phyloP scores from a whole-genome alignment of 164 flowering plant genomes.

The Vitis rupestris region DNA sequence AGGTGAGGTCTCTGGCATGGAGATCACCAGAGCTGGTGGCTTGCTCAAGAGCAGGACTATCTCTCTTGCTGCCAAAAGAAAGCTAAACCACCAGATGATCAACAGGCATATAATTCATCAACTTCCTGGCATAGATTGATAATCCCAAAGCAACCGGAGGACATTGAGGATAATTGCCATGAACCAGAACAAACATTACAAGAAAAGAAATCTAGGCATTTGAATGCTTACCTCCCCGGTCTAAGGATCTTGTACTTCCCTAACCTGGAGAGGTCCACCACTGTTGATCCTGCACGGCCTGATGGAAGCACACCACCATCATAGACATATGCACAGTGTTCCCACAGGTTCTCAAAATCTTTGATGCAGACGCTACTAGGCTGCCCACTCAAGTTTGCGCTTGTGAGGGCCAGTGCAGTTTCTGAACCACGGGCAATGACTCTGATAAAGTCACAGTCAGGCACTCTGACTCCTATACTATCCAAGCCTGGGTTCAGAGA shows the following conservation, averaged over 20 bases:
- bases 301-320: constrained; percentile 87
- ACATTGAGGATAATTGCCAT: too few relatives aligned
- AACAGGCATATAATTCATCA: too few relatives aligned
- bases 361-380: constrained; percentile 77
- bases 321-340: constrained; percentile 76
- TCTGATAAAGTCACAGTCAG: constrained; percentile 76
- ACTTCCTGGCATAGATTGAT: too few relatives aligned
- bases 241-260: constrained; percentile 83
- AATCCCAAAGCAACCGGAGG: too few relatives aligned
- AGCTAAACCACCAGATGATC: too few relatives aligned
- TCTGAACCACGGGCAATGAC: constrained; percentile 64
- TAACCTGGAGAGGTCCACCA: constrained; percentile 69
- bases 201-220: not conserved
- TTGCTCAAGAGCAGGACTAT: too few relatives aligned
- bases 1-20: too few relatives aligned
- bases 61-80: too few relatives aligned
- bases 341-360: constrained; percentile 87
- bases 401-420: constrained; percentile 89
- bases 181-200: not conserved
- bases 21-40: too few relatives aligned
- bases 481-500: constrained; percentile 87
- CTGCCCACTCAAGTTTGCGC: constrained; percentile 88
- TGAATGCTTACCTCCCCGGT: constrained; percentile 72
- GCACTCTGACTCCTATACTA: constrained; percentile 92
- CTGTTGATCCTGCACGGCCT: constrained; percentile 92